A percentile compares a stretch with the other conserved stretches of the same genome.
phyloP scores from a whole-genome alignment of 2,329 filamentous ascomycete species.

The Pseudogymnoascus sp. region DNA sequence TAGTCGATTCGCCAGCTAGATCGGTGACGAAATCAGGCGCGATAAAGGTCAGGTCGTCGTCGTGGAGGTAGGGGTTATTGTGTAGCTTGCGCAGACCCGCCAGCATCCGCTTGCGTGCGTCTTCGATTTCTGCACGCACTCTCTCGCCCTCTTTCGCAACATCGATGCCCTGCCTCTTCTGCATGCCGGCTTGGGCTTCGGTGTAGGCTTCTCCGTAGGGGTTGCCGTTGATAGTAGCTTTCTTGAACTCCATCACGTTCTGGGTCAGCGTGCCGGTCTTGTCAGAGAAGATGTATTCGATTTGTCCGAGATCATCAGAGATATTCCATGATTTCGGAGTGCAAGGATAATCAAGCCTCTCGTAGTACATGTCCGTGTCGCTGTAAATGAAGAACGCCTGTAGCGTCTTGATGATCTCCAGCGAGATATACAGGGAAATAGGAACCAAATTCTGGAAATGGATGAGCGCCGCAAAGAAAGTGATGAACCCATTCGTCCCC shows the following conservation, averaged over 20 bases:
- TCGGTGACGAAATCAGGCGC: slow-evolving; percentile 84
- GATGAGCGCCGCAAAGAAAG: slow-evolving; percentile 91
- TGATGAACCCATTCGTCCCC: slow-evolving; percentile 81
- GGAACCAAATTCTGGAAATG: slow-evolving; percentile 98
- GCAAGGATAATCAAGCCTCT: slow-evolving; percentile 84
- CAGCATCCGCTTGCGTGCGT: slow-evolving; percentile 66
- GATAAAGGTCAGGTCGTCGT: slow-evolving; percentile 86
- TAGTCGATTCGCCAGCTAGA: slow-evolving; percentile 66
- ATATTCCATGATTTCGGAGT: slow-evolving; percentile 99
- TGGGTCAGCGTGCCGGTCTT: slow-evolving; percentile 87
- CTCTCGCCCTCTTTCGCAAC: slow-evolving; percentile 70
- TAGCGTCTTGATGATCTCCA: slow-evolving; percentile 88
- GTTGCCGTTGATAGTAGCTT: slow-evolving; percentile 88
- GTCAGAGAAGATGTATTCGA: slow-evolving; percentile 98
- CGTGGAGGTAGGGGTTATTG: slow-evolving; percentile 83
- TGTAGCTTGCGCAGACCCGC: slow-evolving; percentile 66
- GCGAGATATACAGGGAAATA: slow-evolving; percentile 92
- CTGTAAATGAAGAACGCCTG: slow-evolving; percentile 98
- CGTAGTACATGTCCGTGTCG: slow-evolving; percentile 95
- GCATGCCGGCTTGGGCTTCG: slow-evolving; percentile 93
- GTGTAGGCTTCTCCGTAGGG: slow-evolving; percentile 97
- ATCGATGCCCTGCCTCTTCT: slow-evolving; percentile 80
- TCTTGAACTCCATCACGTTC: slow-evolving; percentile 99
- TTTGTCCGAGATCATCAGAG: slow-evolving; percentile 93
- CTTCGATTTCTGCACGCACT: slow-evolving; percentile 69